Conservation (phyloP, 2,329 filamentous ascomycete species). For the Plenodomus lindquistii region DNA sequence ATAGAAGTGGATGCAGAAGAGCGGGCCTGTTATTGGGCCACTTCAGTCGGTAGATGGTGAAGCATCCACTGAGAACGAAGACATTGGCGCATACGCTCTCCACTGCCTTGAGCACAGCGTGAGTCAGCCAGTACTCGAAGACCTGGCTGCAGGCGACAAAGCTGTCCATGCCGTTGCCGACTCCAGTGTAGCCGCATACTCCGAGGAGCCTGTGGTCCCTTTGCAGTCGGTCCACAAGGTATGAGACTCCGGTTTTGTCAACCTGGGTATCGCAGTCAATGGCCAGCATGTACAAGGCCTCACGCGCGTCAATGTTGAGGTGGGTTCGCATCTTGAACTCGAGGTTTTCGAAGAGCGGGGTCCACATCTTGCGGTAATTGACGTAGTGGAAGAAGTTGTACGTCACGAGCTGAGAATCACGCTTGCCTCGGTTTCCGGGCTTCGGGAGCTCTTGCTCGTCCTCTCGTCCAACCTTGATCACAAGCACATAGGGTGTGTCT, state of each 20-base stretch:
- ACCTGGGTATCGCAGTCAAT: neutral
- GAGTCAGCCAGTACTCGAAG: slow-evolving; percentile 1
- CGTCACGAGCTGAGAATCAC: neutral
- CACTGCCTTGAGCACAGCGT: neutral
- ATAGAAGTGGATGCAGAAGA: slow-evolving; percentile 1
- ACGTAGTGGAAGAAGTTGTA: slow-evolving; percentile 3
- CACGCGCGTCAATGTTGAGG: slow-evolving; percentile 1
- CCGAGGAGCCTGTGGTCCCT: neutral
- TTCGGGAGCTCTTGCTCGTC: neutral
- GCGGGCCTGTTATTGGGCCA: slow-evolving; percentile 1
- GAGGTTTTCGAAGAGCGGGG: slow-evolving; percentile 1
- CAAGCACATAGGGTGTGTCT: neutral
- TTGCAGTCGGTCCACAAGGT: neutral
- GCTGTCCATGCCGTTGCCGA: neutral
- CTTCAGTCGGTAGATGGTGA: slow-evolving; percentile 1
- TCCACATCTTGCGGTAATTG: slow-evolving; percentile 1
- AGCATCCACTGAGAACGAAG: slow-evolving; percentile 1
- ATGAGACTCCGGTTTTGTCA: neutral
- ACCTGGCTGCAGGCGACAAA: slow-evolving; percentile 2
- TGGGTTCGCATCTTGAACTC: neutral
- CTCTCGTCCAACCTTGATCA: neutral
- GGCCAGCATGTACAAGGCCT: slow-evolving; percentile 1
- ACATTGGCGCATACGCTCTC: slow-evolving; percentile 1
- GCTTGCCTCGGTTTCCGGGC: neutral
- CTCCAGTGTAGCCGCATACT: slow-evolving; percentile 1